Conservation (phyloP, 495 filamentous ascomycete species). For the Neurospora discreta region DNA sequence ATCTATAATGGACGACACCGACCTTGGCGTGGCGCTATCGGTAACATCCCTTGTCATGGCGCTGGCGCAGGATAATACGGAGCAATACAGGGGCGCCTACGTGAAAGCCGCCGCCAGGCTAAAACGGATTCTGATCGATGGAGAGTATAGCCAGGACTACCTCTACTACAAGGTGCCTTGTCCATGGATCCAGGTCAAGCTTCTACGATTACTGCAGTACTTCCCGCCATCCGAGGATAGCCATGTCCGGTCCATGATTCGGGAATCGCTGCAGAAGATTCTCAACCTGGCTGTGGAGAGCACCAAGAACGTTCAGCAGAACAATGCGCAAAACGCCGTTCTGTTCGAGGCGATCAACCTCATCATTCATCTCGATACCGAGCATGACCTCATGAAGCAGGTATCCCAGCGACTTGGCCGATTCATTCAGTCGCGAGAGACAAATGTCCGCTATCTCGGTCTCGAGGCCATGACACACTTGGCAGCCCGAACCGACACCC, state of each 20-base stretch:
- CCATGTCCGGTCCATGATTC: constrained; percentile 82
- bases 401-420: constrained; percentile 90
- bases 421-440: constrained; percentile 94
- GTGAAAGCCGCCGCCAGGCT: constrained; percentile 82
- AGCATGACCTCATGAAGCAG: constrained; percentile 90
- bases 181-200: constrained; percentile 96
- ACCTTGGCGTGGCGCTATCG: constrained; percentile 89
- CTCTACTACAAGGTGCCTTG: constrained; percentile 98
- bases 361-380: constrained; percentile 96
- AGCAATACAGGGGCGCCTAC: constrained; percentile 89
- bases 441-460: constrained; percentile 94
- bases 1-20: constrained; percentile 92
- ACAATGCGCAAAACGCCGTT: constrained; percentile 97
- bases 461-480: constrained; percentile 98
- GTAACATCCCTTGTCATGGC: constrained; percentile 97
- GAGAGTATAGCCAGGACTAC: constrained; percentile 79
- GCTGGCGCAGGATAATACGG: constrained; percentile 81
- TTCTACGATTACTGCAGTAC: constrained; percentile 84
- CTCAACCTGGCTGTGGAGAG: constrained; percentile 83
- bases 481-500: constrained; percentile 83
- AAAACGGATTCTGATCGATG: constrained; percentile 81
- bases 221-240: constrained; percentile 94
- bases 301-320: constrained; percentile 98
- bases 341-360: constrained; percentile 98
- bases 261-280: constrained; percentile 82